These are phyloP conservation scores for Chrysosphaeria jannelii DNA, from an alignment of 2,329 filamentous ascomycete species.

Conservation along the genomic window DNA sequence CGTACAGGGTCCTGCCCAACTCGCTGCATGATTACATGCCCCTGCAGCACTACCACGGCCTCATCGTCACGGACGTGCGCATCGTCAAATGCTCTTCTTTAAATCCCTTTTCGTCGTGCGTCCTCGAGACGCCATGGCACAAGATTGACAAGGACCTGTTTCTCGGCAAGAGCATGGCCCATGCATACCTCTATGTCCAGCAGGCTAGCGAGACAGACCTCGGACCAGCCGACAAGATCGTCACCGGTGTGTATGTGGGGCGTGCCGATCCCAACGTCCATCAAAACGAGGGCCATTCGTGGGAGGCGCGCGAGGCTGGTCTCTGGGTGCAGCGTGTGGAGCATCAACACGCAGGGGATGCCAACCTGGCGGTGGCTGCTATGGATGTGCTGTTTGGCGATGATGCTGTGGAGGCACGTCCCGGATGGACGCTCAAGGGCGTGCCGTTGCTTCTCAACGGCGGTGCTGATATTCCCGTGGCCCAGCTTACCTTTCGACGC, in stretches of 20 bases:
- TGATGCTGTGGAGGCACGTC: constrained; percentile 68
- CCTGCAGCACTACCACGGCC: constrained; percentile 53
- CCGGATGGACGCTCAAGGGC: constrained; percentile 55
- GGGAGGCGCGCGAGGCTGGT: constrained; percentile 50
- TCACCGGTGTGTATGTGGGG: constrained; percentile 50
- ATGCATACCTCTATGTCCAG: constrained; percentile 55
- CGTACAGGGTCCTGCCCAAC: constrained; percentile 61
- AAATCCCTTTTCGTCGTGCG: constrained; percentile 47
- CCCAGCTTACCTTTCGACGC: constrained; percentile 49
- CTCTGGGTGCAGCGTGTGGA: constrained; percentile 57
- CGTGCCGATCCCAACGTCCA: constrained; percentile 35
- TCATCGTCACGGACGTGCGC: constrained; percentile 63
- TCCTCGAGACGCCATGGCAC: constrained; percentile 47
- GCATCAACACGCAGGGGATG: constrained; percentile 45
- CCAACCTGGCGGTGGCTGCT: constrained; percentile 42
- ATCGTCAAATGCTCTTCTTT: constrained; percentile 45
- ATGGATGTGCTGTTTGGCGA: constrained; percentile 72
- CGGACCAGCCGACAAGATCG: constrained; percentile 39
- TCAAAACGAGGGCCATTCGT: constrained; percentile 25
- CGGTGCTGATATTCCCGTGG: constrained; percentile 27
- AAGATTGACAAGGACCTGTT: constrained; percentile 75
- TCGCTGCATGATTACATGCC: constrained; percentile 70
- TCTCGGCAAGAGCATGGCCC: constrained; percentile 42
- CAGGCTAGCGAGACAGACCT: constrained; percentile 71
- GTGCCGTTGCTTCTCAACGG: constrained; percentile 42